Evolutionary conservation across 345 rosid genomes (phyloP), one percentile per base, ranked within the genome.

Genomic region (Euphorbia pulcherrima): DNA sequence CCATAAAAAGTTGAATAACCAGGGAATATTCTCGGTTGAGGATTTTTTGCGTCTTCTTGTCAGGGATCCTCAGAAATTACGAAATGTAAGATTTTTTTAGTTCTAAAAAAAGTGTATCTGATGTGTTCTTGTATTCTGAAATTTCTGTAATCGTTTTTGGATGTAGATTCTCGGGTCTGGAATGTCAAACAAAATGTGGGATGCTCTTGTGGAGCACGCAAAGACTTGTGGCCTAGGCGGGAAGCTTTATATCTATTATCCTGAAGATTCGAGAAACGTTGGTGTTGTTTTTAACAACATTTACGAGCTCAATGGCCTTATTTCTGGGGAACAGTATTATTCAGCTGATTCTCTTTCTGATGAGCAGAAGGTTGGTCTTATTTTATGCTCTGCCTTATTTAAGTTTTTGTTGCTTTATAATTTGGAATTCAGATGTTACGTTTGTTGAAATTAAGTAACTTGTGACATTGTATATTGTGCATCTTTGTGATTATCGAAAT

Each of bases 161-260:
- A 65, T 79, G 66, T 78, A 94, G 99, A 87, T 85, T 84, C 96
- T 94, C 60, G 99, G 99, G 64, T 87, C 93, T 54, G 99, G 99
- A n/a, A 94, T 94, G 97, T 92, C 99, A 71, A 94, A 92, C 84
- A 92, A 86, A 84, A 94, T 94, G 99, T 94, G 99, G 99, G 99
- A 94, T 0, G 96, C 97, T 70, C 87, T 94, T 67, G 62, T 86
- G 70, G 97, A 94, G 64, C 99, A 94, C 55, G 96, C 99, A 11
- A 94, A 94, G 87, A 94, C 99, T 27, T 94, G 99, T 75, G 96
- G 78, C 72, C 87, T 86, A 27, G 69, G 88, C 60, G 85, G 96
- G 64, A 94, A 92, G 83, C 79, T 87, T 67, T 89, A 94, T 76
- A 81, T 94, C 67, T 94, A 85, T 75, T 86, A 92, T 74, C 69